A percentile compares a stretch with the other conserved stretches of the same genome.
phyloP scores from a whole-genome alignment of 2,329 filamentous ascomycete species.

The Nothophoma quercina region DNA sequence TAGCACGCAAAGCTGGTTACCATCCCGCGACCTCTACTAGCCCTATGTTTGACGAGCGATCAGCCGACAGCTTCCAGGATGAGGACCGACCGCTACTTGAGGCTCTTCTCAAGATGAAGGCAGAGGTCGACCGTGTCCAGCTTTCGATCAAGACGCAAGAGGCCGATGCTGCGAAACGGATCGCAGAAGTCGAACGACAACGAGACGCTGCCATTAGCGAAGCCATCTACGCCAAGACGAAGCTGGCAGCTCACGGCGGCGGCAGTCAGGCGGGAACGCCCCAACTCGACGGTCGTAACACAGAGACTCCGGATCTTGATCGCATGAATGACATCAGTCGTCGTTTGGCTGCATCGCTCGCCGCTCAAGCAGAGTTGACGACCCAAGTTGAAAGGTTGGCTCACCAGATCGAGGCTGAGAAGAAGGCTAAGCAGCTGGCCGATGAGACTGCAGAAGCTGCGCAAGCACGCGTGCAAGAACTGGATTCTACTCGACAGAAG shows the following conservation, averaged over 20 bases:
- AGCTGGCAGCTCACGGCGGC: conserved; percentile 78
- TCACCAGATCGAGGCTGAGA: conserved; percentile 81
- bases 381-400: conserved; percentile 74
- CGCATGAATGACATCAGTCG: conserved; percentile 77
- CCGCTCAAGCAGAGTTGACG: conserved; percentile 80
- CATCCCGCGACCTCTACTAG: conserved; percentile 73
- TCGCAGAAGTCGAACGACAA: conserved; percentile 94
- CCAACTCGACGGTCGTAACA: conserved; percentile 62
- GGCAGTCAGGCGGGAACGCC: conserved; percentile 69
- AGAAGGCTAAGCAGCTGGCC: conserved; percentile 78
- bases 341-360: conserved; percentile 82
- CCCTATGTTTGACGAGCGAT: conserved; percentile 77
- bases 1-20: conserved; percentile 91
- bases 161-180: conserved; percentile 81
- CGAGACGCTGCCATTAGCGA: conserved; percentile 93
- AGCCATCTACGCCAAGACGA: conserved; percentile 93
- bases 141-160: conserved; percentile 88
- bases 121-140: conserved; percentile 89
- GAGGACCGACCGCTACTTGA: conserved; percentile 93
- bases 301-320: conserved; percentile 68
- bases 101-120: conserved; percentile 88
- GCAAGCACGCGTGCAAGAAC: conserved; percentile 80
- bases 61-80: conserved; percentile 82
- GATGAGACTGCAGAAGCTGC: conserved; percentile 87
- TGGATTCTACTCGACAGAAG: conserved; percentile 84